Conservation (phyloP, 352 stramenopile genomes). For the Pythium chondricola region DNA sequence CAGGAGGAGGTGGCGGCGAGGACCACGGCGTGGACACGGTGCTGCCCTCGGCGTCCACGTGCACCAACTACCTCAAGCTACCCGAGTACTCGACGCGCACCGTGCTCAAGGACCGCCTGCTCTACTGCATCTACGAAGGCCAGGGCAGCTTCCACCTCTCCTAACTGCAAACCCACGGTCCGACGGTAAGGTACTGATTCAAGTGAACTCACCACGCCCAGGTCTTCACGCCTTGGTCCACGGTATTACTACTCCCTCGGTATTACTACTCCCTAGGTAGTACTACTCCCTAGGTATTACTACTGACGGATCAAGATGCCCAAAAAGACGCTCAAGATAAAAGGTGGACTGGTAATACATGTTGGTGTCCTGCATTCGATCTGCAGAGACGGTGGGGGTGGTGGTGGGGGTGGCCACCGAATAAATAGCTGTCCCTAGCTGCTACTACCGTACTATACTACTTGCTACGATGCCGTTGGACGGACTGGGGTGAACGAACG, state of each 20-base stretch:
- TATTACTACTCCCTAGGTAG: too few relatives aligned
- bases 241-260: too few relatives aligned
- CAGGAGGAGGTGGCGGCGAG: constrained; percentile 11
- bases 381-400: not conserved
- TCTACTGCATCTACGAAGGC: constrained; percentile 83
- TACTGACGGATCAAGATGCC: too few relatives aligned
- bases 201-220: too few relatives aligned
- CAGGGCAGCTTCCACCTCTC: constrained; percentile 84
- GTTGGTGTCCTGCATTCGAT: constrained; percentile 11
- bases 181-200: not conserved
- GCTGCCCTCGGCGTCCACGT: constrained; percentile 84
- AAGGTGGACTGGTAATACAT: too few relatives aligned
- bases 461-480: not conserved
- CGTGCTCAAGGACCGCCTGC: constrained; percentile 58
- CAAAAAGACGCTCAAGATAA: too few relatives aligned
- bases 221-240: too few relatives aligned
- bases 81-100: constrained; percentile 84
- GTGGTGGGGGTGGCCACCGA: not conserved
- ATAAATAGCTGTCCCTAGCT: constrained; percentile 22
- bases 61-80: constrained; percentile 89
- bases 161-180: constrained; percentile 13
- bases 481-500: not conserved
- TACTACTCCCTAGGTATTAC: too few relatives aligned
- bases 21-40: constrained; percentile 35
- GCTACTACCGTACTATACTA: constrained; percentile 4